Base-by-base conservation (phyloP, 306 rosid species). In the Casuarina cunninghamiana region DNA sequence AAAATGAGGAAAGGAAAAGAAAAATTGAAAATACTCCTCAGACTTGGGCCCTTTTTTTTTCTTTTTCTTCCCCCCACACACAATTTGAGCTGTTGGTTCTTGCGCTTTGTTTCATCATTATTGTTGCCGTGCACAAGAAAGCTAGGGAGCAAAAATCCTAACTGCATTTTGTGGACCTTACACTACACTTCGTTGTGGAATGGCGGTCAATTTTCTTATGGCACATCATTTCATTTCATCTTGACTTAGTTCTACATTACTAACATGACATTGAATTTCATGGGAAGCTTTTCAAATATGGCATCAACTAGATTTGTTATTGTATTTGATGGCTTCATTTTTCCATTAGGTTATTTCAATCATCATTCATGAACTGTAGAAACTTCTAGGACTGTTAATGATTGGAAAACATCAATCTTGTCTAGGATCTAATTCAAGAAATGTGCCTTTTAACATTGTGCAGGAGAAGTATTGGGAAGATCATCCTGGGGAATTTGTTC, bases 391-490 rank as follows among this genome's bases (percentile, higher is more conserved):
- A 38, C 50, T 6, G 62, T 74, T 6, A 51, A 53, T 67, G 68
- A 15, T 77, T 50, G 57, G 41, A 26, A 26, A 26, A 26, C 21
- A 53, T 53, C 53, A 60, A 72, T 53, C 70, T 42, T 70, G 71
- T 71, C 55, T 26, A 71, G 35, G 72, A 38, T 10, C 77, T 66
- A 41, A 60, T 80, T 53, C 26, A 50, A 74, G 57, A 46, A 1
- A 21, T 21, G 4, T 17, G 13, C 55, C 11, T 72, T 80, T 49
- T 58, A 60, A 73, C 44, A 41, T 74, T 75, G 63, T 80, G 79
- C 88, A 93, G 96, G 98, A 93, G 78, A 93, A 91, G 79, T 93
- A 91, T 80, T 93, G 98, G 98, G 97, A 91, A 84, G 96, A 93
- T 60, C 93, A 91, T 58, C 97, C 96, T 15, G 96, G 96, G 49